phyloP scores from a whole-genome alignment of 1,284 basidiomycete species.

The Cerrena zonata region DNA sequence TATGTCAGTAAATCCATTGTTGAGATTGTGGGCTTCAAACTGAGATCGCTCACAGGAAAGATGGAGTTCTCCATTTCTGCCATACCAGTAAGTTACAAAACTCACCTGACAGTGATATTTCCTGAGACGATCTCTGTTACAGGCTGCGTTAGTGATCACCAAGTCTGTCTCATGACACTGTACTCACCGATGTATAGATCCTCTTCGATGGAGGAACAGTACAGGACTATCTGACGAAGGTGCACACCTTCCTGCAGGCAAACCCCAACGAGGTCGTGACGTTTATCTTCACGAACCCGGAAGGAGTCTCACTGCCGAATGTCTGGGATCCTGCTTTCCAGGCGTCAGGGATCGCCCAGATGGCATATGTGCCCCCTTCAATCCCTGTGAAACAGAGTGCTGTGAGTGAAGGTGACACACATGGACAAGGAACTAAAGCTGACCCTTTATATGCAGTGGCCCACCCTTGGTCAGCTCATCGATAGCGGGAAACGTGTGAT shows the following conservation, averaged over 20 bases:
- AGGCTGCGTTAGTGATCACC: conserved; percentile 25
- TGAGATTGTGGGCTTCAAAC: not conserved
- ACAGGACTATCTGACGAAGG: conserved; percentile 23
- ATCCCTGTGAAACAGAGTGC: conserved; percentile 44
- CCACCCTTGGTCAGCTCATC: conserved; percentile 69
- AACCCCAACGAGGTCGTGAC: conserved; percentile 76
- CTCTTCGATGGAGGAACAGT: conserved; percentile 66
- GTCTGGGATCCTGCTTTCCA: conserved; percentile 58
- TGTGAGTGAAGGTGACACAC: conserved; percentile 10
- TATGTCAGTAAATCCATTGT: conserved; percentile 19
- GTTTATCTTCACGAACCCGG: conserved; percentile 67
- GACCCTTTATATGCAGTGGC: conserved; percentile 45
- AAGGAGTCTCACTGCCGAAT: conserved; percentile 44
- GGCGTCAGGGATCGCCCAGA: conserved; percentile 46
- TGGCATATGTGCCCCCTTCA: conserved; percentile 56
- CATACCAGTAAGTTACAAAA: conserved; percentile 45
- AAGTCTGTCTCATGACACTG: not conserved
- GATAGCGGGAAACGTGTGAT: conserved; percentile 60
- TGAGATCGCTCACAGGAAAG: conserved; percentile 17
- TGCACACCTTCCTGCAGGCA: conserved; percentile 48
- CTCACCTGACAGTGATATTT: conserved; percentile 21
- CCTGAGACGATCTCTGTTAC: not conserved
- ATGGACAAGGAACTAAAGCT: not conserved
- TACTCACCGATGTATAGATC: conserved; percentile 17
- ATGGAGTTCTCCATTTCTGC: conserved; percentile 55